Evolutionary conservation across 805 yeast species (phyloP), one percentile per base, ranked within the genome.

Genomic region (Scheffersomyces spartinae): DNA sequence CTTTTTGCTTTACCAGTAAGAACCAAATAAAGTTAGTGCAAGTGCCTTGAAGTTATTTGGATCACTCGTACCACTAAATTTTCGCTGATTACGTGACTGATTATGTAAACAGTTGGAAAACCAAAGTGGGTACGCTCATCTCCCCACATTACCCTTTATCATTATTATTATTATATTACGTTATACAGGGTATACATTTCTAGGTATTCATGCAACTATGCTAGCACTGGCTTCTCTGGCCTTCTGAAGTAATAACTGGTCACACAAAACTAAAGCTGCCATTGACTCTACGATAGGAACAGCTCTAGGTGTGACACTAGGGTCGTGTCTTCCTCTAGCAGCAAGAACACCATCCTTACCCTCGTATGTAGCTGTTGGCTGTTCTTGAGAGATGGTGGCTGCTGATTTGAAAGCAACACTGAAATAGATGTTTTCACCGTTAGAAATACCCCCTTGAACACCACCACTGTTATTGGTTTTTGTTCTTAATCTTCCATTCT

Each of bases 241-340:
- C 52, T 81, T 78, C 59, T 88, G 98, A 24, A 86, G 68, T 58
- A 91, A 56, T 30, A 80, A 57, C 29, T 82, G 74, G 52, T 91
- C 98, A 21, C 88, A 88, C 35, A 88, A 55, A 2, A 84, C 95
- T 38, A 91, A 64, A n/a, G 96, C 91, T 25, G 97, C 72, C 97
- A 91, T 88, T 20, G 97, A 83, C 62, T 91, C 98, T 16, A 91
- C 97, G 45, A 91, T 91, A 26, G 98, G 97, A 33, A 91, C 84
- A 20, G 98, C 98, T 54, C 98, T 75, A 38, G 98, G 98, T 12
- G 94, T 94, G 28, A 91, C 98, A 45, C 86, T 83, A 17, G 98
- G 98, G 51, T 91, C 98, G 47, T 91, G 98, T 68, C 98, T 81
- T 29, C 98, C 98, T 52, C 88, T 77, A 18, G 98, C 95, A 27